A percentile compares a stretch with the other conserved stretches of the same genome.
These are phyloP conservation scores for Coemansia interrupta DNA, from an alignment of 192 early-diverging fungal genomes.

Conservation along the genomic window DNA sequence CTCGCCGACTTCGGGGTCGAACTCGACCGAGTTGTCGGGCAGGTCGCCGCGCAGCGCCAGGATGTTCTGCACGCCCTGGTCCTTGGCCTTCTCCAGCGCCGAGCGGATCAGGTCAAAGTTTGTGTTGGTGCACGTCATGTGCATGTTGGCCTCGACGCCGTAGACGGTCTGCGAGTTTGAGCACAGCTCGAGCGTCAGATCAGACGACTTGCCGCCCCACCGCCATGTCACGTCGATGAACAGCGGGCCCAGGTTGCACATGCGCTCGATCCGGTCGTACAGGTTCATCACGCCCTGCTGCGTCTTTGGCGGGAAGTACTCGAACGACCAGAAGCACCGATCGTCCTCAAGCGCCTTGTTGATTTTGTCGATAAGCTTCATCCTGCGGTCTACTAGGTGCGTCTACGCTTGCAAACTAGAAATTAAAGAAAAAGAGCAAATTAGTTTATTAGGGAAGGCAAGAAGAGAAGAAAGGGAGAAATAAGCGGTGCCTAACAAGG, in stretches of 20 bases:
- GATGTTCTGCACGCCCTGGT: constrained; percentile 93
- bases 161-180: constrained; percentile 87
- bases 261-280: constrained; percentile 95
- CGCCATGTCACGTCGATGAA: constrained; percentile 87
- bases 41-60: constrained; percentile 94
- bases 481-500: not conserved
- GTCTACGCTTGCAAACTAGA: not conserved
- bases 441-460: constrained; percentile 9
- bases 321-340: constrained; percentile 83
- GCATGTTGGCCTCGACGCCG: constrained; percentile 96
- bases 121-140: constrained; percentile 98
- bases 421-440: constrained; percentile 12
- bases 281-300: constrained; percentile 89
- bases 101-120: constrained; percentile 80
- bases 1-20: constrained; percentile 79
- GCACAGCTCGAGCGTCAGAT: constrained; percentile 84
- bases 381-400: constrained; percentile 13
- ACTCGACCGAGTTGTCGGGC: constrained; percentile 76
- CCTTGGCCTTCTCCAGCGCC: constrained; percentile 85
- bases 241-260: constrained; percentile 87
- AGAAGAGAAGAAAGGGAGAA: constrained; percentile 4
- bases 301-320: constrained; percentile 98
- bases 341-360: constrained; percentile 64
- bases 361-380: constrained; percentile 79
- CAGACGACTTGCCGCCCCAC: constrained; percentile 85